phyloP scores from a whole-genome alignment of 768 basidiomycete species.

The Tylopilus intermedius region DNA sequence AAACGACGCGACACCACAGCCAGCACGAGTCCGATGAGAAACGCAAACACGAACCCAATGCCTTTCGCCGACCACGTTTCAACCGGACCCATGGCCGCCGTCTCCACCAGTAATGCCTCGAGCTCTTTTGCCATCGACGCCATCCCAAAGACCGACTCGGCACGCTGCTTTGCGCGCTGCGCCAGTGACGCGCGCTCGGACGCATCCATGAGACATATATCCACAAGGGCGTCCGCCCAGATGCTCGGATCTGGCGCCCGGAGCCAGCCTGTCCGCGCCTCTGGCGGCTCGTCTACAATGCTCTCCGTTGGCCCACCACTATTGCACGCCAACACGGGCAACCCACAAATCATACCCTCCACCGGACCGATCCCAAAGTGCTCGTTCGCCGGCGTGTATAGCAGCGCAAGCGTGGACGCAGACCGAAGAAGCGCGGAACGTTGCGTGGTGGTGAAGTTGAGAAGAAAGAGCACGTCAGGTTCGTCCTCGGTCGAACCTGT shows the following conservation, averaged over 20 bases:
- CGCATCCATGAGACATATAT: slow-evolving; percentile 42
- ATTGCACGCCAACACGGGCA: slow-evolving; percentile 85
- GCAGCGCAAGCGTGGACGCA: slow-evolving; percentile 60
- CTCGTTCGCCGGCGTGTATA: slow-evolving; percentile 94
- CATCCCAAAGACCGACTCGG: slow-evolving; percentile 66
- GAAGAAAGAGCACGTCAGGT: slow-evolving; percentile 78
- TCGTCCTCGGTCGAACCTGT: slow-evolving; percentile 4
- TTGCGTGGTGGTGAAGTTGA: slow-evolving; percentile 84
- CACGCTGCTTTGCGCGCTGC: slow-evolving; percentile 54
- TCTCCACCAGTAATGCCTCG: slow-evolving; percentile 51
- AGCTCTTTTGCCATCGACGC: slow-evolving; percentile 64
- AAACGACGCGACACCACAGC: too few species aligned
- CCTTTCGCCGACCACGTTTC: slow-evolving; percentile 6
- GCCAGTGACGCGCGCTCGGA: slow-evolving; percentile 37
- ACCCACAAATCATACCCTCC: slow-evolving; percentile 88
- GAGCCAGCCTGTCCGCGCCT: slow-evolving; percentile 73
- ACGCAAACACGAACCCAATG: not conserved
- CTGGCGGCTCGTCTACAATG: slow-evolving; percentile 41
- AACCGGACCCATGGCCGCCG: slow-evolving; percentile 50
- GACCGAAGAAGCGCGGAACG: slow-evolving; percentile 75
- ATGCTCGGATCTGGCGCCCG: slow-evolving; percentile 51
- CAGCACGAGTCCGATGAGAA: too few species aligned
- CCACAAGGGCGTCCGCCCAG: slow-evolving; percentile 68
- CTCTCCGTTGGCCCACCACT: slow-evolving; percentile 91
- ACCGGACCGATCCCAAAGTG: slow-evolving; percentile 97